Conservation (phyloP, 306 rosid genomes). For the Dalbergia cochinchinensis region DNA sequence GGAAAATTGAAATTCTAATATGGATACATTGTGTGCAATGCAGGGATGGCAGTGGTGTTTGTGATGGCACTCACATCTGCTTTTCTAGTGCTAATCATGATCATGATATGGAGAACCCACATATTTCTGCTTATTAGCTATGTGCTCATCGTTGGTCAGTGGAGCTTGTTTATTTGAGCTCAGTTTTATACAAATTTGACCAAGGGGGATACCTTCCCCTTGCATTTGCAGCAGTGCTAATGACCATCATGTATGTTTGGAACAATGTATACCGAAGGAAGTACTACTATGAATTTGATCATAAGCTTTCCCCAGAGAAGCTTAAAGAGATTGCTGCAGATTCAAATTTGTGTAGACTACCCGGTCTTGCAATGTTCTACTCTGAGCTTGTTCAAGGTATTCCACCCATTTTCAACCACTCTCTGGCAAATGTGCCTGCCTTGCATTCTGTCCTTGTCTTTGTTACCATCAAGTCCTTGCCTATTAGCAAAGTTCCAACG, state of each 20-base stretch:
- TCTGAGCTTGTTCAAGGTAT: conserved; percentile 91
- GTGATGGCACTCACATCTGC: conserved; percentile 83
- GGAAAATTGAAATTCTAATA: background rate
- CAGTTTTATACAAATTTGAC: conserved; percentile 81
- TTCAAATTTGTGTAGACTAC: conserved; percentile 45
- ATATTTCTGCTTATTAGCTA: conserved; percentile 59
- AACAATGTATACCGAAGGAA: conserved; percentile 70
- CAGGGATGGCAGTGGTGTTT: conserved; percentile 93
- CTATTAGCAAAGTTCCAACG: conserved; percentile 64
- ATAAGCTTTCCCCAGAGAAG: conserved; percentile 62
- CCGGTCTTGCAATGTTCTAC: conserved; percentile 79
- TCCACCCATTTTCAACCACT: conserved; percentile 88
- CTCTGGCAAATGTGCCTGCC: conserved; percentile 67
- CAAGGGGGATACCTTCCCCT: conserved; percentile 93
- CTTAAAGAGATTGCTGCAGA: conserved; percentile 49
- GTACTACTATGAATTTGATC: conserved; percentile 64
- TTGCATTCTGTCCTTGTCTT: conserved; percentile 73
- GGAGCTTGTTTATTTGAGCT: conserved; percentile 74
- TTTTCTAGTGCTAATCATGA: conserved; percentile 76
- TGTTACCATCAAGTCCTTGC: conserved; percentile 75
- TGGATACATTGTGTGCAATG: background rate
- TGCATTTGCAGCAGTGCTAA: conserved; percentile 61
- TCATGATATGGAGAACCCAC: conserved; percentile 84
- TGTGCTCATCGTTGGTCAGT: conserved; percentile 60
- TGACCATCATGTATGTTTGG: conserved; percentile 80